Evolutionary conservation across 257 asterid genomes (phyloP), one percentile per base, ranked within the genome.

Genomic region (Solanum piurae): DNA sequence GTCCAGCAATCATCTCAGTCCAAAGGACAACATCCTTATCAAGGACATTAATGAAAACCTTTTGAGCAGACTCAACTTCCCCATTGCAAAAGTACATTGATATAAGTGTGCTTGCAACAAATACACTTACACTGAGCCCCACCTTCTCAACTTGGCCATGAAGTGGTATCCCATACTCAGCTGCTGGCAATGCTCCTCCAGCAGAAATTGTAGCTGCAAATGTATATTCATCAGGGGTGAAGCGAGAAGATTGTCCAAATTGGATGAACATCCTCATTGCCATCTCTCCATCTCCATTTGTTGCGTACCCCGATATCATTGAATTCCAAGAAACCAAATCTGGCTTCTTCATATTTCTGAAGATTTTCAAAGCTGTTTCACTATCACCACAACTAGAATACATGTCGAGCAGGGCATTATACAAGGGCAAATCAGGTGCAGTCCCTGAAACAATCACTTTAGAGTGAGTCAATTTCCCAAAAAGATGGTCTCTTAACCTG

Each of bases 261-360:
- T 84, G 91, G 66, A 94, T 88, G 36, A 94, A 95, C 92, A 93
- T 87, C 73, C 36, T 72, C 94, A 95, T 88, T 29, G 96, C 98
- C 87, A 84, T 91, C 52, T 82, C 90, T 42, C 98, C 96, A 84
- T 93, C 94, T 88, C 93, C 95, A 21, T 86, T 93, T 88, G 91
- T 95, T 4, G 98, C 92, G 90, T 46, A 95, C 33, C 99, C 98
- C 31, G 96, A 83, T 8, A 96, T 91, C 90, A 96, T 93, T 12
- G 98, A 91, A 94, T 96, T 95, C 98, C 99, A 96, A 31, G 99
- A 94, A 87, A 95, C 95, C 91, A 94, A 89, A 91, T 95, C 95
- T 11, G 96, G 98, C 40, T 72, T 89, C 86, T 77, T 74, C 23
- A 95, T 94, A 84, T 92, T 93, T 80, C n/a, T 14, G 77, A 95